Percentiles rank a stretch among this genome's conserved stretches.
Conservation (phyloP, 176 grass and related monocot genomes). For the Pontederia crassipes region DNA sequence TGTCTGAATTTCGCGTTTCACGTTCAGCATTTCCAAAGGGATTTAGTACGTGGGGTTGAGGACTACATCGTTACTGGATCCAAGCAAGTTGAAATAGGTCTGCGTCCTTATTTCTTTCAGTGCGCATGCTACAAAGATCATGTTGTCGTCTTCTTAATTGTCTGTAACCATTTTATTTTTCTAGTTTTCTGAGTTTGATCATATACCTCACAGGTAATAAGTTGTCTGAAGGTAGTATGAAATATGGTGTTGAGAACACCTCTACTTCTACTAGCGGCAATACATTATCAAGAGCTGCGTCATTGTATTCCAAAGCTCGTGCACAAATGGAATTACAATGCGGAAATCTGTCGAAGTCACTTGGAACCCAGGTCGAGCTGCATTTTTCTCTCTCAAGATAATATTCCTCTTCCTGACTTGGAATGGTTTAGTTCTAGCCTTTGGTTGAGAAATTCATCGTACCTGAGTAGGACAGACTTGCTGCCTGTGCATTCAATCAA, state of each 20-base stretch:
- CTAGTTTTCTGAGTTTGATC: neutral
- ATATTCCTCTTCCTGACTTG: neutral
- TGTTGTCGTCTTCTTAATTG: neutral
- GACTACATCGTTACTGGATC: constrained; percentile 89
- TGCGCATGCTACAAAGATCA: neutral
- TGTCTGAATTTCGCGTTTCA: no score
- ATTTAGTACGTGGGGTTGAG: constrained; percentile 83
- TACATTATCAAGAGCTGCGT: constrained; percentile 78
- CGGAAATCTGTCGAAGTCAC: constrained; percentile 62
- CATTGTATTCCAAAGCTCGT: constrained; percentile 38
- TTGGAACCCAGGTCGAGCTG: constrained; percentile 62
- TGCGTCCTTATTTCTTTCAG: neutral
- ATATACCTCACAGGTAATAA: constrained; percentile 50
- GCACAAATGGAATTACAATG: constrained; percentile 69
- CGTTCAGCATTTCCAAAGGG: constrained; percentile 94
- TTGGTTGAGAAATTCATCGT: no score
- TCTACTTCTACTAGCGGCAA: constrained; percentile 80
- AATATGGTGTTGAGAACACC: constrained; percentile 73
- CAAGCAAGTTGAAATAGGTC: constrained; percentile 96
- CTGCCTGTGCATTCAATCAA: no score
- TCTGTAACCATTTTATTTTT: neutral
- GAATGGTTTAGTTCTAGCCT: neutral
- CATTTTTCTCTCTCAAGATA: neutral
- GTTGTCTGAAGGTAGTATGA: constrained; percentile 81
- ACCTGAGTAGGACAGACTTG: no score